Evolutionary conservation across 1,139 yeast species (phyloP), one percentile per base, ranked within the genome.

Genomic region (Blastobotrys aristatus): DNA sequence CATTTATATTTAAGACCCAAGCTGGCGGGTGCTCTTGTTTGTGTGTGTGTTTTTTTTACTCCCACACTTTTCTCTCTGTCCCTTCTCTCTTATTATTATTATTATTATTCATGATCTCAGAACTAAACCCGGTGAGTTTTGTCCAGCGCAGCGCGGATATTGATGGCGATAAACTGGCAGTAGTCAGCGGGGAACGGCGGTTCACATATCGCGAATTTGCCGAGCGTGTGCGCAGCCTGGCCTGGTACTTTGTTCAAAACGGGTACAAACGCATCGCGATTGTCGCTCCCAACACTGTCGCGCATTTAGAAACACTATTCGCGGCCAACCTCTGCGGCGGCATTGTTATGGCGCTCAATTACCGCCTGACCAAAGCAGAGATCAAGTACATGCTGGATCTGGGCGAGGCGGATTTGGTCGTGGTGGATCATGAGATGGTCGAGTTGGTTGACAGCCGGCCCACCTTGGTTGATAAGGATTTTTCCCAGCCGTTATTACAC

Each of bases 221-320:
- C 3, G 60, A 62, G 14, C 56, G 70, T 10, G 66, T 64, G 6
- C 52, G 56, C 37, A 55, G 58, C 16, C 56, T 67, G 32, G 69
- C 71, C 8, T 59, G 62, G 49, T 66, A 53, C 52, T 56, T 66
- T 49, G 55, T 57, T 45, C 41, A 50, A 39, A 50, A 58, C 27
- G 58, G 59, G 35, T 58, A 55, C 46, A 58, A 58, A 52, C 55
- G 65, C 24, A 59, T 67, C 16, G 70, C 70, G 8, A 58, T 67
- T 29, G 52, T 67, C 30, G 66, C 63, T 6, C 63, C 70, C 18
- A 67, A 67, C 53, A 67, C 71, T n/a, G 71, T 71, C 2, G 68
- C 69, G 47, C 67, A 66, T 45, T 57, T 67, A 29, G 71, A 67
- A 47, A 58, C 67, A 21, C 56, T 66, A 57, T 67, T 57, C 52